Conservation (phyloP, 306 rosid genomes). For the Lupinus albus region DNA sequence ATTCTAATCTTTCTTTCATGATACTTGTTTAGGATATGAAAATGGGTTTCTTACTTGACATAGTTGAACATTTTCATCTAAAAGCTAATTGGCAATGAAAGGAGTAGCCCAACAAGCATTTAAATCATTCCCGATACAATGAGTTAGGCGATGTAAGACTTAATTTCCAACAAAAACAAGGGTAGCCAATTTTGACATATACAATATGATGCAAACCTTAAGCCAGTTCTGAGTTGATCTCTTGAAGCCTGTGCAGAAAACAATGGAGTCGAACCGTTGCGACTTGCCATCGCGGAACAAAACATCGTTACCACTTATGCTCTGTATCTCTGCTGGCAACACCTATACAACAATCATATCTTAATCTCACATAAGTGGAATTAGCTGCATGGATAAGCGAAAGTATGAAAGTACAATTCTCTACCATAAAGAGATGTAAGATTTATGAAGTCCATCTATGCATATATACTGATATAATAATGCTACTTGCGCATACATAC, state of each 20-base stretch:
- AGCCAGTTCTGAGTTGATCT: slow-evolving; percentile 73
- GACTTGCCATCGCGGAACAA: slow-evolving; percentile 53
- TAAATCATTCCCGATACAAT: no score
- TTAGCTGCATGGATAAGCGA: no score
- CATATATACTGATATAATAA: not conserved
- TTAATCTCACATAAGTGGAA: no score
- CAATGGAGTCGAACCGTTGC: slow-evolving; percentile 53
- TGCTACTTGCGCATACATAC: not conserved
- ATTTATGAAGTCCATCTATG: not conserved
- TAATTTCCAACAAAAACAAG: not conserved
- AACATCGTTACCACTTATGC: slow-evolving; percentile 48
- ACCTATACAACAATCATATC: no score
- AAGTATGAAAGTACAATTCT: no score
- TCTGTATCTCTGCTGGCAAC: slow-evolving; percentile 55
- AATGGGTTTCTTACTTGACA: not conserved
- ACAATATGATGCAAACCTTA: slow-evolving; percentile 43
- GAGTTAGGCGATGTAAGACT: no score
- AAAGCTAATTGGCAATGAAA: no score
- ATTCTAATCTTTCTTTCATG: not conserved
- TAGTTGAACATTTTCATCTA: no score
- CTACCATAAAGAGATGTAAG: not conserved
- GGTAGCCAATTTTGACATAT: not conserved
- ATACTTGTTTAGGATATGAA: not conserved
- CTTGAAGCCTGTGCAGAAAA: slow-evolving; percentile 77
- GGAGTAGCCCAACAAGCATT: no score